Percentiles rank a stretch among this genome's conserved stretches.
Evolutionary conservation across 371 early-diverging fungal species (phyloP).

Genomic region (Mucor circinelloides): DNA sequence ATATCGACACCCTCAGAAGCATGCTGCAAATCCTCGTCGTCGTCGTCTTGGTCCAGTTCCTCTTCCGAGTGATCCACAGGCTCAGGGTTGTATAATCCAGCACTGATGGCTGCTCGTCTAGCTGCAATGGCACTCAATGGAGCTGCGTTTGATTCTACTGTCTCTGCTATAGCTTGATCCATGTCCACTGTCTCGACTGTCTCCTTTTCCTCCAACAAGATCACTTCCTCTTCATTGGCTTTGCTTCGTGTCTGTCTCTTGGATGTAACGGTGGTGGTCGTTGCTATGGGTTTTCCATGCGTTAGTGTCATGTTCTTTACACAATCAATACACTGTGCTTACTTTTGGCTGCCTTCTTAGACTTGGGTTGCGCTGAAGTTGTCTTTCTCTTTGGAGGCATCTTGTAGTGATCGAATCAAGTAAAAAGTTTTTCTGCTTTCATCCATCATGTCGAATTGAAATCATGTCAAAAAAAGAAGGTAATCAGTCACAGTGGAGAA

Average conservation of each 20-base stretch:
- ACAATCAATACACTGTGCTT: no score
- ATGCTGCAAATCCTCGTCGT: not conserved
- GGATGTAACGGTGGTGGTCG: not conserved
- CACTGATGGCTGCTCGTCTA: constrained; percentile 19
- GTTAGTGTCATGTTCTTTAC: not conserved
- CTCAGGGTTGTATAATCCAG: constrained; percentile 18
- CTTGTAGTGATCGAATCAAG: not conserved
- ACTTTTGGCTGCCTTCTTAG: constrained; percentile 7
- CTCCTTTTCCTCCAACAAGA: not conserved
- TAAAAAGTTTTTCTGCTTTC: not conserved
- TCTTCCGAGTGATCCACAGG: not conserved
- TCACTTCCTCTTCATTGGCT: not conserved
- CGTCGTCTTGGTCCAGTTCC: constrained; percentile 3
- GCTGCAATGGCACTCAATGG: constrained; percentile 31
- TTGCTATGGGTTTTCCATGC: not conserved
- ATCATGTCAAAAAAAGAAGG: not conserved
- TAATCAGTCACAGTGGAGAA: not conserved
- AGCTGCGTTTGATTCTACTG: not conserved
- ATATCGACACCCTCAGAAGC: constrained; percentile 1
- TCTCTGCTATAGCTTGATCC: not conserved
- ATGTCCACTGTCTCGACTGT: not conserved
- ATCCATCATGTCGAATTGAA: not conserved
- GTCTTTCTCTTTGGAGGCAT: constrained; percentile 17
- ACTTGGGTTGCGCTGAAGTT: not conserved
- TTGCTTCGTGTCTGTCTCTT: not conserved